Percentiles rank a stretch among this genome's conserved stretches.
Conservation (phyloP, 2,329 filamentous ascomycete genomes). For the Ascochyta fabae region DNA sequence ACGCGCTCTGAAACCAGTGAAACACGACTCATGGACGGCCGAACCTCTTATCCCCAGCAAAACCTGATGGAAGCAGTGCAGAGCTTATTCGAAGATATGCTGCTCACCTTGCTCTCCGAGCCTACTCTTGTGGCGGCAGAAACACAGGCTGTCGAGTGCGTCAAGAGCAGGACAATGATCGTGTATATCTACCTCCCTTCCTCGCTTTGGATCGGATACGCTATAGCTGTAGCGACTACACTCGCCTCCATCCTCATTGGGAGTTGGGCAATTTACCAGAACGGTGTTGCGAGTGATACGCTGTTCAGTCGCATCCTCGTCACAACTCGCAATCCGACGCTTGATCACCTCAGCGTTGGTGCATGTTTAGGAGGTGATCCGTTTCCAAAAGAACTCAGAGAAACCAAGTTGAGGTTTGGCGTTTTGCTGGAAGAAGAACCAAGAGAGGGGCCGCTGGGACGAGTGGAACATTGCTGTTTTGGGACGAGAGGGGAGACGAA, state of each 20-base stretch:
- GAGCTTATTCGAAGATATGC: slow-evolving; percentile 46
- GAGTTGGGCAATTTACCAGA: slow-evolving; percentile 42
- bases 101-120: slow-evolving; percentile 46
- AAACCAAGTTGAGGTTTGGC: slow-evolving; percentile 49
- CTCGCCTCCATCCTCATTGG: slow-evolving; percentile 41
- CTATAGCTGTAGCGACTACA: slow-evolving; percentile 39
- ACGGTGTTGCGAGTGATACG: slow-evolving; percentile 47
- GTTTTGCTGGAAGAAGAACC: slow-evolving; percentile 47
- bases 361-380: slow-evolving; percentile 51
- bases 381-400: slow-evolving; percentile 47
- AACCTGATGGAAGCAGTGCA: slow-evolving; percentile 41
- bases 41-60: slow-evolving; percentile 36
- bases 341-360: slow-evolving; percentile 48
- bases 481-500: slow-evolving; percentile 47
- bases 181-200: slow-evolving; percentile 42
- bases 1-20: slow-evolving; percentile 46
- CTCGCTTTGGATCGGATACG: slow-evolving; percentile 47
- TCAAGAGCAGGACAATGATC: slow-evolving; percentile 34
- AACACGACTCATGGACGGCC: slow-evolving; percentile 40
- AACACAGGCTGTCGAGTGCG: slow-evolving; percentile 31
- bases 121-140: slow-evolving; percentile 38
- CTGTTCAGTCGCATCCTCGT: slow-evolving; percentile 48
- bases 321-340: slow-evolving; percentile 48
- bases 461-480: slow-evolving; percentile 50
- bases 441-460: slow-evolving; percentile 39